phyloP scores from a whole-genome alignment of 352 stramenopile species.

The Stephanocyclus meneghinianus region DNA sequence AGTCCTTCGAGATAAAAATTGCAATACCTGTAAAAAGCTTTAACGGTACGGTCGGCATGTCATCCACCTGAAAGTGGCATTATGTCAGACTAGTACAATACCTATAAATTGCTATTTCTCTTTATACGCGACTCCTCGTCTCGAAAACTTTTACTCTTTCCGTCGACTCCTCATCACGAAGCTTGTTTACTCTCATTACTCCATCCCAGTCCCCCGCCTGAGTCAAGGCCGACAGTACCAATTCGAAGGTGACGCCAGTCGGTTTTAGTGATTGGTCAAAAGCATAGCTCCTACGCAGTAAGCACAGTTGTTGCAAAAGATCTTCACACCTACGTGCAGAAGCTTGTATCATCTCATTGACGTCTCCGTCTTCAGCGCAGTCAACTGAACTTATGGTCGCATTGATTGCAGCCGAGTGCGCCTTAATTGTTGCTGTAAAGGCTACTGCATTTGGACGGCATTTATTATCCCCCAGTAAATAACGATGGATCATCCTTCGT shows the following conservation, averaged over 20 bases:
- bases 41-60: no score
- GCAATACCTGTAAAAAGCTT: no score
- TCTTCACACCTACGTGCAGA: conserved; percentile 45
- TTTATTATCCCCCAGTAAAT: conserved; percentile 43
- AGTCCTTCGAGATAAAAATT: no score
- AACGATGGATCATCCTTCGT: conserved; percentile 41
- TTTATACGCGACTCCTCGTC: not conserved
- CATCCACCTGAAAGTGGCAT: no score
- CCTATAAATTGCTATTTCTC: not conserved
- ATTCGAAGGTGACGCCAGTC: conserved; percentile 43
- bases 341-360: not conserved
- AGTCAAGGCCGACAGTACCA: conserved; percentile 31
- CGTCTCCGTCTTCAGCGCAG: not conserved
- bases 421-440: conserved; percentile 55
- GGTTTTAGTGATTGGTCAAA: conserved; percentile 45
- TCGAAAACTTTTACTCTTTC: not conserved
- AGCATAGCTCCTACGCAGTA: conserved; percentile 28
- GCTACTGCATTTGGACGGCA: conserved; percentile 38
- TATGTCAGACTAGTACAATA: not conserved
- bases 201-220: conserved; percentile 34
- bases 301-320: conserved; percentile 38
- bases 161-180: conserved; percentile 4
- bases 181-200: conserved; percentile 31
- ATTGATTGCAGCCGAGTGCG: conserved; percentile 44
- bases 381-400: conserved; percentile 14